Percentiles rank a stretch among this genome's conserved stretches.
These are phyloP conservation scores for Chernovozyma sophiae-reginae DNA, from an alignment of 1,139 yeast species.

Conservation along the genomic window DNA sequence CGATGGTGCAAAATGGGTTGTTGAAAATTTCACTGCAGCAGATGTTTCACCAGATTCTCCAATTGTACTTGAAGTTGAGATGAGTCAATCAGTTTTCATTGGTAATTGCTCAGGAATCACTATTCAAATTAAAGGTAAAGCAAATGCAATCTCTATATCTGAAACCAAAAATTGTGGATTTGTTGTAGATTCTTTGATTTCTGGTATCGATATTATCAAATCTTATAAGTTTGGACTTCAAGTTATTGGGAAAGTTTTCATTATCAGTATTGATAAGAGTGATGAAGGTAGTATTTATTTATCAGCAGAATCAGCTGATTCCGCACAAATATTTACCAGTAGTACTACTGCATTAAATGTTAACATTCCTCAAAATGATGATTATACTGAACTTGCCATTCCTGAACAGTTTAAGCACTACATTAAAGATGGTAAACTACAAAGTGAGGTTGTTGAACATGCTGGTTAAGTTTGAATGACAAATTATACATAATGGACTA, in stretches of 20 bases:
- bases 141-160: constrained; percentile 80
- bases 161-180: constrained; percentile 70
- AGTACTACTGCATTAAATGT: constrained; percentile 82
- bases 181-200: constrained; percentile 77
- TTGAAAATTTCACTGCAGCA: constrained; percentile 68
- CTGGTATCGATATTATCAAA: constrained; percentile 86
- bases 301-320: constrained; percentile 61
- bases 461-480: too few relatives aligned
- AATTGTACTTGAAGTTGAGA: constrained; percentile 70
- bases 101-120: constrained; percentile 75
- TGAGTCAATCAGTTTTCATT: constrained; percentile 84
- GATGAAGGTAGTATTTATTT: constrained; percentile 83
- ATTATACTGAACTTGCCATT: constrained; percentile 68
- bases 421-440: constrained; percentile 36
- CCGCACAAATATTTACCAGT: constrained; percentile 66
- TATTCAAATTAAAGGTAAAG: constrained; percentile 84
- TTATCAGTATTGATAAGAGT: constrained; percentile 82
- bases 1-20: constrained; percentile 81
- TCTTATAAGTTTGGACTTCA: constrained; percentile 81
- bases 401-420: constrained; percentile 85
- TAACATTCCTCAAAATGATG: constrained; percentile 65
- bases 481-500: too few relatives aligned
- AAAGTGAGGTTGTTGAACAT: constrained; percentile 44
- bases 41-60: constrained; percentile 40
- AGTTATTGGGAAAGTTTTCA: constrained; percentile 73